Evolutionary conservation across 176 grass and related monocot genomes (phyloP), one percentile per base, ranked within the genome.

Genomic region (Lolium rigidum): DNA sequence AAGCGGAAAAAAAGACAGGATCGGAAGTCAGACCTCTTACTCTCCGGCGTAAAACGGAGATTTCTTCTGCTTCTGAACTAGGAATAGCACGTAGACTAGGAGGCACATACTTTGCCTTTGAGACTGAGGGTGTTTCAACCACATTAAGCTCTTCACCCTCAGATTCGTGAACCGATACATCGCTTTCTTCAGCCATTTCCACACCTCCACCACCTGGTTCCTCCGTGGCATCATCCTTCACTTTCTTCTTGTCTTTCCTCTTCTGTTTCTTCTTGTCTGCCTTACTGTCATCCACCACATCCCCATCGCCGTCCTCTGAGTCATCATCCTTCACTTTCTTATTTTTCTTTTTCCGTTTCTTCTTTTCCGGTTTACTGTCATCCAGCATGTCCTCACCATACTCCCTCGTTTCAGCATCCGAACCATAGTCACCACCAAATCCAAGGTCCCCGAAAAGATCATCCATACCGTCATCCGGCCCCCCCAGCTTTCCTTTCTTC

Each of bases 401-500:
- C 18, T 13, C 39, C 80, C 78, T 50, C 56, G 43, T 56, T 66
- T 85, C 88, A 80, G 80, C 86, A 67, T 81, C 78, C 16, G 22
- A 83, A 41, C 84, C 87, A 21, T 83, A 90, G 75, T 86, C 76
- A 2, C 75, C 77, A 20, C 73, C 72, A 38, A 87, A 88, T 25
- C 85, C 62, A 50, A 93, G 83, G 63, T 82, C 91, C 3, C 59
- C 91, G 21, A 98, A 93, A 52, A 93, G 82, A 37, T 61, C 80
- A 26, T 94, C 91, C 77, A 99, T 89, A 38, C 94, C 94, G 58
- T 99, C 97, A 84, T 90, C 80, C 5, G 87, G 89, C 22, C 94
- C 94, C 14, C 80, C 84, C 78, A 95, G 25, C 72, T 95, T 96
- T n/a, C 94, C 87, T 71, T 92, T 92, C 71, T 94, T 96, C 89